A percentile compares a stretch with the other conserved stretches of the same genome.
These are phyloP conservation scores for Sporothrix humicola DNA, from an alignment of 2,329 filamentous ascomycete genomes.

Conservation along the genomic window DNA sequence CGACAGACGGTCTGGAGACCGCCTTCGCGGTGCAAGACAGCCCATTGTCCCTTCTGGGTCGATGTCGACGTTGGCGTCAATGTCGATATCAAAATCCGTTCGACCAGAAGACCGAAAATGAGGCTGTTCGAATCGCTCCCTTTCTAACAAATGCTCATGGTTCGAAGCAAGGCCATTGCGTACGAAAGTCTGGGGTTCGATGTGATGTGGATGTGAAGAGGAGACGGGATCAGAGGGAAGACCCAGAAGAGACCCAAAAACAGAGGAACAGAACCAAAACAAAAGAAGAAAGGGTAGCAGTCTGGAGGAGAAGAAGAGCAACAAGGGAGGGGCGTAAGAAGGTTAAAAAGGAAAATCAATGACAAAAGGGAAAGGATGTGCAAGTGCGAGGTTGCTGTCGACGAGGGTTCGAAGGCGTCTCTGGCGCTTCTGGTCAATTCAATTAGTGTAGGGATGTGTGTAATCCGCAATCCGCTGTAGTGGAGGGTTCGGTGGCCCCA, in stretches of 20 bases:
- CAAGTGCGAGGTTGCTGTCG: background rate
- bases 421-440: background rate
- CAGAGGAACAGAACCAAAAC: background rate
- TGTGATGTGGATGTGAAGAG: too few relatives aligned
- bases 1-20: background rate
- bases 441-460: slow-evolving; percentile 10
- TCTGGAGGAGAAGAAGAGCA: background rate
- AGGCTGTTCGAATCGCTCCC: background rate
- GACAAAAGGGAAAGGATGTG: slow-evolving; percentile 30
- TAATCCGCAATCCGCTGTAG: slow-evolving; percentile 13
- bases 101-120: background rate
- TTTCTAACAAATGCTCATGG: slow-evolving; percentile 10
- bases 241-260: background rate
- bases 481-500: slow-evolving; percentile 22
- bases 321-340: slow-evolving; percentile 23
- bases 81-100: background rate
- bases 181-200: background rate
- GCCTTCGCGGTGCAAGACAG: background rate
- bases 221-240: background rate
- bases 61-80: background rate
- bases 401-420: too few relatives aligned
- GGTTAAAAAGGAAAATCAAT: slow-evolving; percentile 18
- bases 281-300: slow-evolving; percentile 8
- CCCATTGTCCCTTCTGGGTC: background rate
- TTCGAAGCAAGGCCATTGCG: slow-evolving; percentile 11